Evolutionary conservation across 306 rosid genomes (phyloP).

Genomic region (Ziziphus jujuba): DNA sequence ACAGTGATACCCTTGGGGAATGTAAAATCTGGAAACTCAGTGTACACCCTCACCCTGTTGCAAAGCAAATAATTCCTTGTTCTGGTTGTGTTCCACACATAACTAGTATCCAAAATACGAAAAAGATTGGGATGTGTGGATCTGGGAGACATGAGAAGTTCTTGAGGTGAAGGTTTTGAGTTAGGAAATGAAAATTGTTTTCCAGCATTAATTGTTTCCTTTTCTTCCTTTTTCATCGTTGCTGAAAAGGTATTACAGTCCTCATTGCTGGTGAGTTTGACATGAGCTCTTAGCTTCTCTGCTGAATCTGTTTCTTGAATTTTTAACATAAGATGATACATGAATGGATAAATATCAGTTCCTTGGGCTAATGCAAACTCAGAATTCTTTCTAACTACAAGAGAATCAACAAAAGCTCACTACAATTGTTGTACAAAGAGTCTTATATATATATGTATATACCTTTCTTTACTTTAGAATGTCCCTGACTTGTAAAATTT

Average conservation of each 20-base stretch:
- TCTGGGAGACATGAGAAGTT: slow-evolving; percentile 12
- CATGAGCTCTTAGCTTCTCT: slow-evolving; percentile 1
- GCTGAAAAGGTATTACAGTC: slow-evolving; percentile 3
- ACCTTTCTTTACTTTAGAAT: slow-evolving; percentile 17
- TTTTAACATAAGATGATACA: slow-evolving; percentile 16
- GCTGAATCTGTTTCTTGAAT: slow-evolving; percentile 19
- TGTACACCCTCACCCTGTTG: slow-evolving; percentile 49
- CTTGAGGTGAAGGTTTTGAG: neutral
- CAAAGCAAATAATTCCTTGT: slow-evolving; percentile 32
- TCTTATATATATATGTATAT: neutral
- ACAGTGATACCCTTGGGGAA: slow-evolving; percentile 30
- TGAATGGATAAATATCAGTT: neutral
- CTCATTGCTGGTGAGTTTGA: slow-evolving; percentile 20
- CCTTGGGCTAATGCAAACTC: neutral
- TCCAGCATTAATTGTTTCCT: slow-evolving; percentile 5
- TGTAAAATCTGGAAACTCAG: slow-evolving; percentile 34
- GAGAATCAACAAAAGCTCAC: neutral
- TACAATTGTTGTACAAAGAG: neutral
- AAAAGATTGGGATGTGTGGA: slow-evolving; percentile 13
- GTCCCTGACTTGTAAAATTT: neutral
- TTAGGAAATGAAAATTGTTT: slow-evolving; percentile 11
- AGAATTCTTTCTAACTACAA: no score
- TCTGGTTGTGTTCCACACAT: slow-evolving; percentile 2
- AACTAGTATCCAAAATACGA: slow-evolving; percentile 12
- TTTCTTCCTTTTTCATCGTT: slow-evolving; percentile 14